A percentile compares a stretch with the other conserved stretches of the same genome.
Evolutionary conservation across 139 green algal species (phyloP).

Genomic region (Tetraselmis striata): DNA sequence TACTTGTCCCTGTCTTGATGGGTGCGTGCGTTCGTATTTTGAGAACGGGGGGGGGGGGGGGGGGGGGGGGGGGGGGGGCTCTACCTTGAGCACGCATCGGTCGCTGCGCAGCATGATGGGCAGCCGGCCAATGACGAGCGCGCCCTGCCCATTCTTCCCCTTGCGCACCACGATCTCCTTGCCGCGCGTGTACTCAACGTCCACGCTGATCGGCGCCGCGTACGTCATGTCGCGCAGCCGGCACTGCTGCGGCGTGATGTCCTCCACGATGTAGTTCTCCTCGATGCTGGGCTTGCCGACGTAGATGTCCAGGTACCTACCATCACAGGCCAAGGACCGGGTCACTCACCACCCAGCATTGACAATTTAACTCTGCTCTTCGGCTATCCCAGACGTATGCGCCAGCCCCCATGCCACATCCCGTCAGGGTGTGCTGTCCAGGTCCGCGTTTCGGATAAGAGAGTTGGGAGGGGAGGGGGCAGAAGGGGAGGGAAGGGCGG

Average conservation of each 20-base stretch:
- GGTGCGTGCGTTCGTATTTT: not conserved
- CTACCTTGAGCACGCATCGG: conserved; percentile 55
- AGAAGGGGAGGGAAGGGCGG: not conserved
- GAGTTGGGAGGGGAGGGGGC: not conserved
- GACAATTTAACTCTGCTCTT: too few relatives aligned
- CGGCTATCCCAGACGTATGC: too few relatives aligned
- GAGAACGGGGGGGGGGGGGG: too few relatives aligned
- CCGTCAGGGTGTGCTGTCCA: too few relatives aligned
- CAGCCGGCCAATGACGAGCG: conserved; percentile 87
- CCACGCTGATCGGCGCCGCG: conserved; percentile 89
- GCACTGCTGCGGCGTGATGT: conserved; percentile 96
- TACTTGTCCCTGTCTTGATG: not conserved
- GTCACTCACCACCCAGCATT: too few relatives aligned
- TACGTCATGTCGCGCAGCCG: conserved; percentile 94
- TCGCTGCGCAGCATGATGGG: conserved; percentile 95
- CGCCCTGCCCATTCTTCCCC: conserved; percentile 64
- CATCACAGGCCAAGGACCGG: not conserved
- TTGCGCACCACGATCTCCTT: conserved; percentile 84
- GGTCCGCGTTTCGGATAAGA: too few relatives aligned
- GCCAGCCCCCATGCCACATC: too few relatives aligned
- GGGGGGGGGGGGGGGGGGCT: too few relatives aligned
- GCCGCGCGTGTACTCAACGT: conserved; percentile 96
- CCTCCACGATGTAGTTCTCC: conserved; percentile 77
- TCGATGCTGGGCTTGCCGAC: conserved; percentile 86
- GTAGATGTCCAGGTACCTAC: conserved; percentile 86